A percentile compares a stretch with the other conserved stretches of the same genome.
phyloP scores from a whole-genome alignment of 495 filamentous ascomycete genomes.

The Usnea hakonensis region DNA sequence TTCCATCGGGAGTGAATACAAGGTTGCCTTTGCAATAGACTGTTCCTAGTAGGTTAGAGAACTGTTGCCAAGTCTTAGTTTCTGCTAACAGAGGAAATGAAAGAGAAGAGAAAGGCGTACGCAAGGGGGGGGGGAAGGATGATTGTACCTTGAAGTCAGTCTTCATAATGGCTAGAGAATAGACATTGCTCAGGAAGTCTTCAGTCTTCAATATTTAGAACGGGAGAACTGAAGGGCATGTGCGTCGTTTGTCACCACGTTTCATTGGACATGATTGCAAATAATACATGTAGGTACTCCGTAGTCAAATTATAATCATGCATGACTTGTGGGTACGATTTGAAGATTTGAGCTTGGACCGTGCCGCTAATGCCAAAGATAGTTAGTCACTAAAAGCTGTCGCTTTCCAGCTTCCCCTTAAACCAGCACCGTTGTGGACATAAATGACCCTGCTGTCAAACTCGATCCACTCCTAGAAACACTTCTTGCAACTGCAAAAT shows the following conservation, averaged over 20 bases:
- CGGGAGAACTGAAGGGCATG: not conserved
- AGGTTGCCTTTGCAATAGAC: constrained; percentile 97
- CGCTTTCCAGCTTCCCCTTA: not conserved
- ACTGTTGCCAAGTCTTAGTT: constrained; percentile 42
- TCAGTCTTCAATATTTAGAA: not conserved
- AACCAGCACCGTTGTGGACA: not conserved
- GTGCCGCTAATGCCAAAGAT: not conserved
- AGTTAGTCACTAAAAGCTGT: not conserved
- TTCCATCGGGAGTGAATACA: constrained; percentile 93
- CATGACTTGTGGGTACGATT: not conserved
- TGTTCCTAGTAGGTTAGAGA: constrained; percentile 91
- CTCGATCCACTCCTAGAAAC: not conserved
- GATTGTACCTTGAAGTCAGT: constrained; percentile 92
- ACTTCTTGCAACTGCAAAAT: not conserved
- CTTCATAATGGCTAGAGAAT: constrained; percentile 59
- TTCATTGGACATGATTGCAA: too few relatives aligned
- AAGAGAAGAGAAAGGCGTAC: too few relatives aligned
- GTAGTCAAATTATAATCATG: too few relatives aligned
- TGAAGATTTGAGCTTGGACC: constrained; percentile 4
- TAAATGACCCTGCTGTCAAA: not conserved
- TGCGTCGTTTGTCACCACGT: too few relatives aligned
- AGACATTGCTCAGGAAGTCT: not conserved
- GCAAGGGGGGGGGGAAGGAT: too few relatives aligned
- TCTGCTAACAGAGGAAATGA: not conserved
- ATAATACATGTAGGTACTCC: not conserved